Evolutionary conservation across 2,329 filamentous ascomycete species (phyloP), one percentile per base, ranked within the genome.

Genomic region (Pseudonectria buxi): DNA sequence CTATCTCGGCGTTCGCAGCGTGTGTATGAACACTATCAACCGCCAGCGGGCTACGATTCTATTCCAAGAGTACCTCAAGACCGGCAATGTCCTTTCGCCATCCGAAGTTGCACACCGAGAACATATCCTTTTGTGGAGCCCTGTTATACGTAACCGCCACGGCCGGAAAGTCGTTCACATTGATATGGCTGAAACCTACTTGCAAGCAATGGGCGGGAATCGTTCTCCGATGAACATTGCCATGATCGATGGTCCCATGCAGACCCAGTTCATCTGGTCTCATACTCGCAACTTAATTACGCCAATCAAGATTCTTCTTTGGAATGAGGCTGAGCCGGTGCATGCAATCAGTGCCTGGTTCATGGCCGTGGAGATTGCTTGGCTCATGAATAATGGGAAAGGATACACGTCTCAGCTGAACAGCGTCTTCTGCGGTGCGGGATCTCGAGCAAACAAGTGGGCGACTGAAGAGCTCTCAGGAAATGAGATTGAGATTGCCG

Each of bases 1-100:
- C 59, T 90, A 94, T 59, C 71, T 78, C 24, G 92, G 88, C 28
- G 90, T 98, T 5, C 74, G 82, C 43, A 74, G 83, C 32, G 89
- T 98, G 12, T 80, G 78, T 55, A 86, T 96, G 81, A 75, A 76
- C 26, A 86, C 78, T 6, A 69, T 96, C 25, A 96, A 95, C 62
- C 74, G 86, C 14, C 89, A 96, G 59, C 76, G 92, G 25, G 85
- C 88, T 2, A 86, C 82, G 31, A 78, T 95, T 14, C 68, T 94
- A 2, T 81, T 89, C 49, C 72, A 76, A 27, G 66, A 71, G 43
- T 74, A 74, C 35, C 56, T 82, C 47, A 41, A 44, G 12, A 68
- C 57, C 34, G 66, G 67, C 15, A 59, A 53, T 10, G 61, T 85
- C 2, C 68, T 86, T 3, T 71, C 70, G 0, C 88, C 87, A 0